Conservation (phyloP, 257 asterid species). For the Linderniella brevidens region DNA sequence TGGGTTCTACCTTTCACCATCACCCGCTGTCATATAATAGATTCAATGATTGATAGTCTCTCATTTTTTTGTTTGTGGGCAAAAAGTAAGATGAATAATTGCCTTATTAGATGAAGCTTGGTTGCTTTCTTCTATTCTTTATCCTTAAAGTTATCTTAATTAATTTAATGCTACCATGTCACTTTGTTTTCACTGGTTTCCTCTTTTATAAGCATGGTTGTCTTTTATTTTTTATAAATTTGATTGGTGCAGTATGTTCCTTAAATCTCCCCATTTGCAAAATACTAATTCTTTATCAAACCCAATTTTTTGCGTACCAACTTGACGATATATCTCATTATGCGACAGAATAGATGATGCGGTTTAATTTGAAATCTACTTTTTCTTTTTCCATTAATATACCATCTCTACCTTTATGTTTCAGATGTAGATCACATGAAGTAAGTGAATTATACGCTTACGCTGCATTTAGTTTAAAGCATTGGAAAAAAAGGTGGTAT, state of each 20-base stretch:
- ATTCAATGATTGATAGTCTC: background rate
- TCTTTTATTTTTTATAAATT: constrained; percentile 9
- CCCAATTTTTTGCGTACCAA: constrained; percentile 97
- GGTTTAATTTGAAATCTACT: too few species aligned
- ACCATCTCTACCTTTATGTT: too few species aligned
- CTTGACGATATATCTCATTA: too few species aligned
- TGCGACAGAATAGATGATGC: too few species aligned
- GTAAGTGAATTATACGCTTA: too few species aligned
- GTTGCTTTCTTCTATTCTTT: constrained; percentile 24
- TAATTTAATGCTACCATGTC: background rate
- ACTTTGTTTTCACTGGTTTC: background rate
- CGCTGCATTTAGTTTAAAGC: too few species aligned
- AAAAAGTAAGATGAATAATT: constrained; percentile 99
- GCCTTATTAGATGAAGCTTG: constrained; percentile 97
- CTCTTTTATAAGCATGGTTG: background rate
- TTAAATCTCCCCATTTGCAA: constrained; percentile 84
- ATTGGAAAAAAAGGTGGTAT: too few species aligned
- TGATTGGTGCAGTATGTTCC: constrained; percentile 76
- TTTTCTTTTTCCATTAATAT: too few species aligned
- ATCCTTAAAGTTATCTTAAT: constrained; percentile 6
- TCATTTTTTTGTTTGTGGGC: constrained; percentile 17
- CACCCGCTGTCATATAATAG: background rate
- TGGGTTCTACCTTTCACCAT: constrained; percentile 8
- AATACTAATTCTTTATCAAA: constrained; percentile 88
- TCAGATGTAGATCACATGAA: too few species aligned